Conservation (phyloP, 208 protist species). For the Polymyxa betae region DNA sequence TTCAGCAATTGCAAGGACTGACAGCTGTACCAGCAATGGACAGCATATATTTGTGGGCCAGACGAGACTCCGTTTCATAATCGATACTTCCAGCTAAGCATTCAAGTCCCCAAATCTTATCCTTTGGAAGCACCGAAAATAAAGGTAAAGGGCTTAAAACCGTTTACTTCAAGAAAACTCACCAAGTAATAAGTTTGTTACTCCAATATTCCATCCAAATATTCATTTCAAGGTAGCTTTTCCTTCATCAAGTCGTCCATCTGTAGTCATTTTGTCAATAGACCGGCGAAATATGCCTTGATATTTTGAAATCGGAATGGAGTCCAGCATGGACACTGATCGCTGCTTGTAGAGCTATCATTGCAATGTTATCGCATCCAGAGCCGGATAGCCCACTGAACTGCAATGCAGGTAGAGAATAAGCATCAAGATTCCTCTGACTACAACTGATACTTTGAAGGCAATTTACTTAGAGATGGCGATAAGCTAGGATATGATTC, state of each 20-base stretch:
- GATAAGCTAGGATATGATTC: constrained; percentile 60
- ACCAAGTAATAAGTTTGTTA: constrained; percentile 69
- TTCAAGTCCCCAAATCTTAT: no score
- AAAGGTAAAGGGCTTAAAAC: no score
- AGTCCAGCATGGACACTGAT: constrained; percentile 75
- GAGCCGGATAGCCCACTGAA: constrained; percentile 75
- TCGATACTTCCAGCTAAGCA: no score
- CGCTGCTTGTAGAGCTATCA: constrained; percentile 73
- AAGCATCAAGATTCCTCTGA: neutral
- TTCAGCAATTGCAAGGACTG: no score
- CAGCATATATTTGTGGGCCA: no score
- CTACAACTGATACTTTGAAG: neutral
- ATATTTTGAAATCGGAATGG: constrained; percentile 78
- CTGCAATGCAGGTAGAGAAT: constrained; percentile 67
- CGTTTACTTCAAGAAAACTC: no score
- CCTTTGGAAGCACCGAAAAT: no score
- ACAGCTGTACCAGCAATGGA: no score
- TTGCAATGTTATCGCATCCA: constrained; percentile 70
- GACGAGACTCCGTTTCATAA: no score
- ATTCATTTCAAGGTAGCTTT: constrained; percentile 74
- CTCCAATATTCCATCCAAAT: constrained; percentile 80
- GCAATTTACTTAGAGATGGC: constrained; percentile 52
- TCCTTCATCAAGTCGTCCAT: neutral
- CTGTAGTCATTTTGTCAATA: constrained; percentile 7
- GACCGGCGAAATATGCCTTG: constrained; percentile 78